These are phyloP conservation scores for Tranzscheliella williamsii DNA, from an alignment of 1,284 basidiomycete species.

Conservation along the genomic window DNA sequence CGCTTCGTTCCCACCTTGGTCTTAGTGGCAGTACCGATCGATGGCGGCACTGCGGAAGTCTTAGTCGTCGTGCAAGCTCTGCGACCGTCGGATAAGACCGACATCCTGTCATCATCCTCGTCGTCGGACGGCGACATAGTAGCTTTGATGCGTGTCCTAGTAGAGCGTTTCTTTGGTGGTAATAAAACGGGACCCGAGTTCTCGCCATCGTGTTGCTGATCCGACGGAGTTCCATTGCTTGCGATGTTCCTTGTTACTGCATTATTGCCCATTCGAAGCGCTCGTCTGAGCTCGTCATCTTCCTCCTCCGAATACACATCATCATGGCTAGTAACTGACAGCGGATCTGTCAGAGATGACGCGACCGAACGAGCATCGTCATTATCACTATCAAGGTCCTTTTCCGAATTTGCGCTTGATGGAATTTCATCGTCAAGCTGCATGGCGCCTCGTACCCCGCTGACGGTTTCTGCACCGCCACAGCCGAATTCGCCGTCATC, in stretches of 20 bases:
- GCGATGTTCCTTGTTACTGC: background rate
- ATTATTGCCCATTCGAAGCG: conserved; percentile 4
- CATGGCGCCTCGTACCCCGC: too few relatives aligned
- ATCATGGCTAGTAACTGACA: conserved; percentile 42
- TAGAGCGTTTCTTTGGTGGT: conserved; percentile 54
- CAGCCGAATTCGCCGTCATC: conserved; percentile 19
- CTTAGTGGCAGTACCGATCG: too few relatives aligned
- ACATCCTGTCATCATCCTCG: conserved; percentile 2
- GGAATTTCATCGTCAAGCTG: too few relatives aligned
- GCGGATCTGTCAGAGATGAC: conserved; percentile 47
- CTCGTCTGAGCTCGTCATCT: conserved; percentile 38
- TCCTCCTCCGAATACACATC: conserved; percentile 37
- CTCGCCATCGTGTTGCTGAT: too few relatives aligned
- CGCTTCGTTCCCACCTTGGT: background rate
- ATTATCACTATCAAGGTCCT: too few relatives aligned
- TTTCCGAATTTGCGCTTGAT: too few relatives aligned
- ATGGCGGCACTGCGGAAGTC: background rate
- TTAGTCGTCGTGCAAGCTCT: background rate
- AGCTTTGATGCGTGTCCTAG: conserved; percentile 54
- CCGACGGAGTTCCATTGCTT: too few relatives aligned
- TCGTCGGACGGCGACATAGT: conserved; percentile 13
- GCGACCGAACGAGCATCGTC: conserved; percentile 36
- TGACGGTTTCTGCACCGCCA: conserved; percentile 14
- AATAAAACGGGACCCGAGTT: conserved; percentile 30
- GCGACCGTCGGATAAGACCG: background rate